Evolutionary conservation across 768 basidiomycete species (phyloP).

Genomic region (Boletus fagicola): DNA sequence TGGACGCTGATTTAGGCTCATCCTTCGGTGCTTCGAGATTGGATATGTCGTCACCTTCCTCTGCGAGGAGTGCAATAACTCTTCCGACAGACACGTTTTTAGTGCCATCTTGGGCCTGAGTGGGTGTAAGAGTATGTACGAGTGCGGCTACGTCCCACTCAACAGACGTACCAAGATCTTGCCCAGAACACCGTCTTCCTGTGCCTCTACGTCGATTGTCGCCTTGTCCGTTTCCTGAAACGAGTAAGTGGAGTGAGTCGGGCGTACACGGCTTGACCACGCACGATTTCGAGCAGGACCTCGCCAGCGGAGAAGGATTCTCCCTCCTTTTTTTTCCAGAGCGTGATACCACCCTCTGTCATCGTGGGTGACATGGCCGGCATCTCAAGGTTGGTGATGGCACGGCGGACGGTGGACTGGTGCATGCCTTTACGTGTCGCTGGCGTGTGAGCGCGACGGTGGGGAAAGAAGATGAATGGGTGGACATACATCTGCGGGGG

Average conservation of each 20-base stretch:
- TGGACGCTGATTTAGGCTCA: slow-evolving; percentile 18
- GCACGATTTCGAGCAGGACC: slow-evolving; percentile 84
- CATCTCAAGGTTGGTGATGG: slow-evolving; percentile 79
- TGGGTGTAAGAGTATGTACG: not conserved
- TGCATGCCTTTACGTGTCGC: slow-evolving; percentile 41
- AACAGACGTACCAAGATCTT: slow-evolving; percentile 76
- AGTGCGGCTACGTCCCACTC: not conserved
- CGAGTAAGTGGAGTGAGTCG: not conserved
- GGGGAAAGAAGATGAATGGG: not conserved
- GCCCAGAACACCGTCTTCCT: slow-evolving; percentile 92
- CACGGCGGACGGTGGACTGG: slow-evolving; percentile 47
- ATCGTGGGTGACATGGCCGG: slow-evolving; percentile 98
- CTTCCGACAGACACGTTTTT: slow-evolving; percentile 87
- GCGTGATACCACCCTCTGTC: slow-evolving; percentile 89
- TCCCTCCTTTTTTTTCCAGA: slow-evolving; percentile 88
- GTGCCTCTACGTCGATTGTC: slow-evolving; percentile 97
- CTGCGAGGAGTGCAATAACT: slow-evolving; percentile 87
- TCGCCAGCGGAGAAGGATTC: slow-evolving; percentile 80
- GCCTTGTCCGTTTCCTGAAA: slow-evolving; percentile 90
- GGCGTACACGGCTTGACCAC: slow-evolving; percentile 27
- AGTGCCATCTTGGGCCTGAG: slow-evolving; percentile 69
- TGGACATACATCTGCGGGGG: slow-evolving; percentile 26
- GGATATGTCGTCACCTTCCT: slow-evolving; percentile 94
- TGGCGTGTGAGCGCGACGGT: slow-evolving; percentile 1
- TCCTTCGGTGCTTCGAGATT: slow-evolving; percentile 66